These are phyloP conservation scores for Torulaspora franciscae DNA, from an alignment of 805 yeast species.

Conservation along the genomic window DNA sequence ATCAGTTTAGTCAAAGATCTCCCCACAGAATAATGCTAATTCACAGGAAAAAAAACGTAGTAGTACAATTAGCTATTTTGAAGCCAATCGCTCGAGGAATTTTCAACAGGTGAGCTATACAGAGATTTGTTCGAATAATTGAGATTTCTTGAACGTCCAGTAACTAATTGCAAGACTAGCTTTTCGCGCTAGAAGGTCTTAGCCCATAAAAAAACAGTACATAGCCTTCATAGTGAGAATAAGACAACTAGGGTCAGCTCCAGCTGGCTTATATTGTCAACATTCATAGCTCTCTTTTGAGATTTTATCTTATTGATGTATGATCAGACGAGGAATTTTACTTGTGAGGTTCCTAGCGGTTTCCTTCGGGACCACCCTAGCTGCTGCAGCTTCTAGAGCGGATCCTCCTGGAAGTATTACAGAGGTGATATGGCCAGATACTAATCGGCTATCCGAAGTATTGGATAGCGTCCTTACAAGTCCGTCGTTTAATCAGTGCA, in stretches of 20 bases:
- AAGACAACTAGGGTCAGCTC: background rate
- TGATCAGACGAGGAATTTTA: conserved; percentile 4
- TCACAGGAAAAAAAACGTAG: background rate
- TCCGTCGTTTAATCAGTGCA: conserved; percentile 14
- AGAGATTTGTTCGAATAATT: background rate
- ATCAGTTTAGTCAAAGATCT: background rate
- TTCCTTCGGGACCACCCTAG: background rate
- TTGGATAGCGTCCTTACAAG: conserved; percentile 9
- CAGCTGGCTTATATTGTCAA: background rate
- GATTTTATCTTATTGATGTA: conserved; percentile 2
- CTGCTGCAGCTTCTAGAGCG: background rate
- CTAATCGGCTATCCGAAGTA: conserved; percentile 11
- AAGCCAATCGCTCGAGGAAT: background rate
- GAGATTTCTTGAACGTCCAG: background rate
- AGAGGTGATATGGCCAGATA: background rate
- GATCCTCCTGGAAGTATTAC: background rate
- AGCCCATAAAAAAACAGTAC: background rate
- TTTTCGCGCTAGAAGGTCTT: background rate
- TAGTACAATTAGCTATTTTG: background rate
- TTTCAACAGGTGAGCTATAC: background rate
- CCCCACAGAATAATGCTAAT: background rate
- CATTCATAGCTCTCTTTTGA: background rate
- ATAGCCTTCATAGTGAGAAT: background rate
- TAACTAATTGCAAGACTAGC: background rate
- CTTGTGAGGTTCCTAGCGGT: background rate